Conservation (phyloP, 176 grass and related monocot genomes). For the Aechmea fasciata region DNA sequence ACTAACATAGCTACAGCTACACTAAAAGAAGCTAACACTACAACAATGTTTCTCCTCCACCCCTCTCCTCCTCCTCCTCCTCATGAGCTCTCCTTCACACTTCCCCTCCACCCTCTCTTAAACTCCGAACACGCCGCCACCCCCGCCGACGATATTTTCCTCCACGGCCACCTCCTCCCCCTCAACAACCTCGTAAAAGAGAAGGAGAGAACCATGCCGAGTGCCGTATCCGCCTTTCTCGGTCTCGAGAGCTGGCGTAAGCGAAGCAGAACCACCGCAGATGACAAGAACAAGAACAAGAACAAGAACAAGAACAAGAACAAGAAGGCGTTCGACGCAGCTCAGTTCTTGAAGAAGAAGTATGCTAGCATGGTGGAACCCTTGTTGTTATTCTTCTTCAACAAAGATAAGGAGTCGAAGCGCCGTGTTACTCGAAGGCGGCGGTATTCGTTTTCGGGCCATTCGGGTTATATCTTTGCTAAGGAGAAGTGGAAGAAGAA, state of each 20-base stretch:
- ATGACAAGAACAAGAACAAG: conserved; percentile 9
- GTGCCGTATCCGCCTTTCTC: conserved; percentile 37
- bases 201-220: conserved; percentile 29
- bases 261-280: not conserved
- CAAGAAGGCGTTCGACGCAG: conserved; percentile 45
- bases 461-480: conserved; percentile 12
- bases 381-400: conserved; percentile 28
- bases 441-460: conserved; percentile 63
- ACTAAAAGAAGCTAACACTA: no score
- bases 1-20: no score
- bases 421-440: conserved; percentile 36
- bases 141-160: conserved; percentile 3
- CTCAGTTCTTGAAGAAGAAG: conserved; percentile 54
- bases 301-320: conserved; percentile 36
- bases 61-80: conserved; percentile 40
- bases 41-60: conserved; percentile 6
- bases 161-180: conserved; percentile 5
- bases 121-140: not conserved
- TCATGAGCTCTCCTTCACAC: conserved; percentile 47
- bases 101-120: conserved; percentile 13
- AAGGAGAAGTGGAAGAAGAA: conserved; percentile 24
- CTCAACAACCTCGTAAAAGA: conserved; percentile 15
- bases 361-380: conserved; percentile 62
- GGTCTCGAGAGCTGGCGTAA: conserved; percentile 31
- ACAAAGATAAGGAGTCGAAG: conserved; percentile 24